Conservation (phyloP, 768 basidiomycete genomes). For the Lactifluus subvellereus region DNA sequence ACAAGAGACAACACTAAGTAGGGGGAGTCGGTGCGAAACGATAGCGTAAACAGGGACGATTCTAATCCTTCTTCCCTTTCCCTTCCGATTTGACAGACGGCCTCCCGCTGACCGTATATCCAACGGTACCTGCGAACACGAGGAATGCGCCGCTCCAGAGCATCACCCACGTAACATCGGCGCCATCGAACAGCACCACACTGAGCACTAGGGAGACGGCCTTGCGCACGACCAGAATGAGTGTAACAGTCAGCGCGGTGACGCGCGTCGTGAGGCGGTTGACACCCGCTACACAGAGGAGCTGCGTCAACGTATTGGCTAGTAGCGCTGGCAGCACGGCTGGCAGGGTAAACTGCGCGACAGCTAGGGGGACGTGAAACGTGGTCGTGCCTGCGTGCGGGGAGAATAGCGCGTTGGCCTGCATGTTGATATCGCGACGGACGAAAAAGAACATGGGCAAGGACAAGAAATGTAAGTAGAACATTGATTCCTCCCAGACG, state of each 20-base stretch:
- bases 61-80: conserved; percentile 22
- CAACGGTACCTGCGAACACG: conserved; percentile 66
- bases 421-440: conserved; percentile 44
- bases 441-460: conserved; percentile 72
- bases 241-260: conserved; percentile 68
- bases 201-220: conserved; percentile 73
- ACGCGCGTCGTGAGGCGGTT: conserved; percentile 78
- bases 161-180: conserved; percentile 31
- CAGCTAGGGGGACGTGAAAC: conserved; percentile 24
- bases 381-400: background rate
- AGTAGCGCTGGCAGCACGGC: conserved; percentile 55
- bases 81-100: background rate
- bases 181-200: conserved; percentile 44
- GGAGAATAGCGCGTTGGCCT: conserved; percentile 36
- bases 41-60: background rate
- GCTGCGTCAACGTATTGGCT: conserved; percentile 77
- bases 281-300: conserved; percentile 82
- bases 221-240: conserved; percentile 76
- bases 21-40: background rate
- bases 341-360: conserved; percentile 44
- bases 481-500: conserved; percentile 84
- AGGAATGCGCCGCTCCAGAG: conserved; percentile 67
- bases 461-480: conserved; percentile 80
- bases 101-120: conserved; percentile 46
- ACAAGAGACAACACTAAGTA: too few relatives aligned